phyloP scores from a whole-genome alignment of 1,284 basidiomycete species.

The Rhodotorula sp. region DNA sequence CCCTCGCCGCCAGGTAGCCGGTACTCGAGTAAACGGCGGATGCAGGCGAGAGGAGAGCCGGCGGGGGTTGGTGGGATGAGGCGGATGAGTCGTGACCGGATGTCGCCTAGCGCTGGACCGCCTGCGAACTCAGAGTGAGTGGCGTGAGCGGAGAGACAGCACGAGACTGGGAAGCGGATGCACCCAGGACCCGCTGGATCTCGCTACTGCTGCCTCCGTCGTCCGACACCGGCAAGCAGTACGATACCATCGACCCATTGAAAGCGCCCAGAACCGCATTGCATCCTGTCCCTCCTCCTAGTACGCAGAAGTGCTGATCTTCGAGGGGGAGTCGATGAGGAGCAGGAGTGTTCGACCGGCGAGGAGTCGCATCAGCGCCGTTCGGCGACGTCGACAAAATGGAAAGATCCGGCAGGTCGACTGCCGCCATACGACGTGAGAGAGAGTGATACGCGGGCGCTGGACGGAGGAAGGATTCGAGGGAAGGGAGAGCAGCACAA shows the following conservation, averaged over 20 bases:
- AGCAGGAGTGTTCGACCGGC: not conserved
- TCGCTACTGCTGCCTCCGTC: constrained; percentile 55
- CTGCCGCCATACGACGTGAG: not conserved
- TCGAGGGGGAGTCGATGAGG: not conserved
- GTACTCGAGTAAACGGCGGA: constrained; percentile 38
- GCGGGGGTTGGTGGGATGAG: constrained; percentile 51
- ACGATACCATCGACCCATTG: constrained; percentile 29
- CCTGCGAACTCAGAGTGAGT: constrained; percentile 35
- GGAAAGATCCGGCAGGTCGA: not conserved
- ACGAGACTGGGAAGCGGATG: not conserved
- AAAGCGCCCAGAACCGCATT: constrained; percentile 56
- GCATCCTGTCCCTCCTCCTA: constrained; percentile 56
- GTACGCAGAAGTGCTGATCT: constrained; percentile 47
- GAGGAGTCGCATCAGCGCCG: not conserved
- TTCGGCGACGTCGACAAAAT: not conserved
- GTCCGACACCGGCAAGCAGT: constrained; percentile 54
- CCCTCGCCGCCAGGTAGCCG: constrained; percentile 54
- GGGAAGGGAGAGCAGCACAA: not conserved
- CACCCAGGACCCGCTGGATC: constrained; percentile 52
- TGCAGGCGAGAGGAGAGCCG: constrained; percentile 33
- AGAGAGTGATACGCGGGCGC: too few relatives aligned
- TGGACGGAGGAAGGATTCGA: not conserved
- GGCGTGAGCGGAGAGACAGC: not conserved
- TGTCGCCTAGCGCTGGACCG: constrained; percentile 50
- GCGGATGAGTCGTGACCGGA: constrained; percentile 54